These are phyloP conservation scores for Candida verbasci DNA, from an alignment of 805 yeast genomes.

Conservation along the genomic window DNA sequence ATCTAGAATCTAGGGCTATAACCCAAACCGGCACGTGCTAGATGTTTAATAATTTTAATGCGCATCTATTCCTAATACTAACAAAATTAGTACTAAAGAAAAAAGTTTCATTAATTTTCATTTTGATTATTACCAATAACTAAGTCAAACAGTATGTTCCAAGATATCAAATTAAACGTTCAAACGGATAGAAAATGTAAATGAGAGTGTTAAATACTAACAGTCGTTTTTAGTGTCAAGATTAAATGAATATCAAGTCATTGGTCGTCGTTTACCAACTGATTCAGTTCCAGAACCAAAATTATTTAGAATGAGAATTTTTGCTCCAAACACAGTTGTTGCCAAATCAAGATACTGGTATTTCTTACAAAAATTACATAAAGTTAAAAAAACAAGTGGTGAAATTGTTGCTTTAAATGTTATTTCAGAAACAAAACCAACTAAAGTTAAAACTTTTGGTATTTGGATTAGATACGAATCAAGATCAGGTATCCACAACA, in stretches of 20 bases:
- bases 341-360: constrained; percentile 99
- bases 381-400: constrained; percentile 99
- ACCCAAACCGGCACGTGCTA: too few species aligned
- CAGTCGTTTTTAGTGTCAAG: constrained; percentile 59
- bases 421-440: constrained; percentile 93
- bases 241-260: constrained; percentile 98
- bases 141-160: constrained; percentile 5
- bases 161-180: background rate
- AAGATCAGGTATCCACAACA: constrained; percentile 99
- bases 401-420: constrained; percentile 92
- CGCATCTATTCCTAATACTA: too few species aligned
- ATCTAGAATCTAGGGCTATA: too few species aligned
- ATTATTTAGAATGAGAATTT: constrained; percentile 99
- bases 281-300: constrained; percentile 99
- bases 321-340: constrained; percentile 97
- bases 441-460: constrained; percentile 99
- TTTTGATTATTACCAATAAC: constrained; percentile 4
- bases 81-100: too few species aligned
- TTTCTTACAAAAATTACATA: constrained; percentile 98
- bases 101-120: constrained; percentile 1
- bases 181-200: background rate
- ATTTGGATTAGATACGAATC: constrained; percentile 99
- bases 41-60: too few species aligned
- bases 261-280: constrained; percentile 99
- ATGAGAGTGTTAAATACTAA: constrained; percentile 16